Conservation (phyloP, 2,329 filamentous ascomycete species). For the Neoscytalidium dimidiatum region DNA sequence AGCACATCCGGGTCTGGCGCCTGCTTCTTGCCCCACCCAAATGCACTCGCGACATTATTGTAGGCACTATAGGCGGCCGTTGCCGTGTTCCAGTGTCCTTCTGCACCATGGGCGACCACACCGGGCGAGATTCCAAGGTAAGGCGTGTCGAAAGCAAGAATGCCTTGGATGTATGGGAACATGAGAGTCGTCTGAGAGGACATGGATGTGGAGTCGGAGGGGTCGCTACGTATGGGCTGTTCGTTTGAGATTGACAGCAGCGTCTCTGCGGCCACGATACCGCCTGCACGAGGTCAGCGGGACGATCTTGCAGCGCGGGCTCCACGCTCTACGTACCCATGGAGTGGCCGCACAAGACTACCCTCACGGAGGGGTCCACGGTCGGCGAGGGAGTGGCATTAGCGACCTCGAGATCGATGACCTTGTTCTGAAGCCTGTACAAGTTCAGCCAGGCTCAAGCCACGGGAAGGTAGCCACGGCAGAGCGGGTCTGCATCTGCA, state of each 20-base stretch:
- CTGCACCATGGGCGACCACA: constrained; percentile 82
- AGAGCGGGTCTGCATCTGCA: neutral
- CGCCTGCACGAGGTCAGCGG: constrained; percentile 56
- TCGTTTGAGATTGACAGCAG: constrained; percentile 72
- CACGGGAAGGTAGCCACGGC: neutral
- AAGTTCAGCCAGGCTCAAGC: neutral
- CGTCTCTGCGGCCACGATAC: constrained; percentile 91
- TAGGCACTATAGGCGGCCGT: constrained; percentile 67
- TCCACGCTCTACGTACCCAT: constrained; percentile 64
- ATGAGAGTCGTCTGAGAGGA: constrained; percentile 64
- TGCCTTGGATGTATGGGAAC: constrained; percentile 90
- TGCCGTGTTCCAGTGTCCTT: constrained; percentile 79
- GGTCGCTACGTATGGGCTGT: constrained; percentile 39
- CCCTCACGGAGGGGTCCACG: constrained; percentile 80
- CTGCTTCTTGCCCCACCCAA: constrained; percentile 58
- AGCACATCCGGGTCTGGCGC: constrained; percentile 25
- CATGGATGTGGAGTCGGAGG: constrained; percentile 34
- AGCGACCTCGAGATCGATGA: constrained; percentile 91
- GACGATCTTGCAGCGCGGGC: constrained; percentile 23
- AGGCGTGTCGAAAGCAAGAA: constrained; percentile 93
- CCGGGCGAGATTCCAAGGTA: constrained; percentile 81
- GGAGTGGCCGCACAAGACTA: constrained; percentile 81
- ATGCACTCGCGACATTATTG: constrained; percentile 62
- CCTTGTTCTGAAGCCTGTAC: constrained; percentile 77
- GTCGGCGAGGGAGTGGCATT: constrained; percentile 80